These are phyloP conservation scores for Rhododendron ovatum DNA, from an alignment of 148 eudicot species.

Conservation along the genomic window DNA sequence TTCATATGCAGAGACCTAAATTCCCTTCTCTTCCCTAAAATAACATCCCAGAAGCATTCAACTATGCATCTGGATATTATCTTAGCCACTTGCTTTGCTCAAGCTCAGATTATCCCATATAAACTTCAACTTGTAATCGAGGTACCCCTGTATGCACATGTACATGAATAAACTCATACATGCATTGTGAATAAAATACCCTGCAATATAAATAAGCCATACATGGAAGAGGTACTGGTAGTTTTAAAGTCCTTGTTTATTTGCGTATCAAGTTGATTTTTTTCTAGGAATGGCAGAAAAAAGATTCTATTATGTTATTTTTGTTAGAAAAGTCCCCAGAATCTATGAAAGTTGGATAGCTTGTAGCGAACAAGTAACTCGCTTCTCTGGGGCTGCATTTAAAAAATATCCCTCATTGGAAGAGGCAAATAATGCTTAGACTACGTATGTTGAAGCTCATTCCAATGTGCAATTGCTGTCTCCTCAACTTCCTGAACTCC, in stretches of 20 bases:
- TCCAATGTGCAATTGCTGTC: too few relatives aligned
- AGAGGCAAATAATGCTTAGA: too few relatives aligned
- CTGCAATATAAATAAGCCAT: conserved; percentile 22
- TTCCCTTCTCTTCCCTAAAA: background rate
- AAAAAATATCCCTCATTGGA: too few relatives aligned
- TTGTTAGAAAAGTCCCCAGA: too few relatives aligned
- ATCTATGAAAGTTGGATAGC: too few relatives aligned
- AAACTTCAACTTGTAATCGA: background rate
- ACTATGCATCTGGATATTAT: background rate
- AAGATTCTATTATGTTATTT: too few relatives aligned
- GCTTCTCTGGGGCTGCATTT: too few relatives aligned
- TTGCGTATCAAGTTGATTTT: too few relatives aligned
- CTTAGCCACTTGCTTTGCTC: background rate
- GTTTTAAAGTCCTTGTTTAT: conserved; percentile 17
- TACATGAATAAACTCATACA: background rate
- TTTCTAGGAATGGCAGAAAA: too few relatives aligned
- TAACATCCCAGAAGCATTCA: background rate
- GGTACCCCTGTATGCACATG: background rate
- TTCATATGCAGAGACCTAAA: background rate
- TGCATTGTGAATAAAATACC: background rate
- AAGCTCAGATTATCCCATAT: background rate
- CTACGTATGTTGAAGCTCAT: too few relatives aligned
- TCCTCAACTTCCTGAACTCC: too few relatives aligned
- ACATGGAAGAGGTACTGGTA: conserved; percentile 32
- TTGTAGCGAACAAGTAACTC: too few relatives aligned